A percentile compares a stretch with the other conserved stretches of the same genome.
Evolutionary conservation across 495 filamentous ascomycete species (phyloP).

Genomic region (Pyrenula aspistea): DNA sequence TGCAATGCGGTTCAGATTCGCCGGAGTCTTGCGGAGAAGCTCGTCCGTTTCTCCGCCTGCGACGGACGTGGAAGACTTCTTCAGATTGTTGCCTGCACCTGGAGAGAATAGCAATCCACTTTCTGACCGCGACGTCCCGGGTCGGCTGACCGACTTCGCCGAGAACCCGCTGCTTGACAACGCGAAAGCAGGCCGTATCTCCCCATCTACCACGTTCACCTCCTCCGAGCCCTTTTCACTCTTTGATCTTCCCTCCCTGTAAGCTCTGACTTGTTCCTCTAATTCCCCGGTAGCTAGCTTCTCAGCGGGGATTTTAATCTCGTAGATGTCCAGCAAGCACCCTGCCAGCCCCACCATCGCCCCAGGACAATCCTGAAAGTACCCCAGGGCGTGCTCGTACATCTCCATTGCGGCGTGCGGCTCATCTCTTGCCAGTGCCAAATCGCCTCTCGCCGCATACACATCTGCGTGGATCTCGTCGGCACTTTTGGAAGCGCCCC

Average conservation of each 20-base stretch:
- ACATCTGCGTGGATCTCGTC: conserved; percentile 77
- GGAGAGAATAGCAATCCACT: background rate
- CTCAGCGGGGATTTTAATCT: conserved; percentile 41
- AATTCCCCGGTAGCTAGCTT: conserved; percentile 11
- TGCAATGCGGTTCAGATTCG: conserved; percentile 62
- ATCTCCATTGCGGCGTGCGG: conserved; percentile 55
- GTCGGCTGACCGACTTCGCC: background rate
- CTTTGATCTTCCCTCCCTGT: background rate
- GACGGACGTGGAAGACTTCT: conserved; percentile 3
- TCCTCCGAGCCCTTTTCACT: background rate
- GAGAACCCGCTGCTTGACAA: background rate
- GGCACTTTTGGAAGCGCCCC: conserved; percentile 62
- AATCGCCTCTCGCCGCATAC: conserved; percentile 59
- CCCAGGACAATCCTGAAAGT: conserved; percentile 61
- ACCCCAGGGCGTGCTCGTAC: conserved; percentile 70
- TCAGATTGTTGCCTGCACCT: background rate
- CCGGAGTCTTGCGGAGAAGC: conserved; percentile 28
- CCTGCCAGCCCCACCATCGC: conserved; percentile 76
- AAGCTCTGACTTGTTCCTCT: conserved; percentile 2
- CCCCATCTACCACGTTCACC: background rate
- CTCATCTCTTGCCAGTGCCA: conserved; percentile 46
- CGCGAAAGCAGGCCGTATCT: background rate
- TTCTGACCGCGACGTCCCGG: conserved; percentile 1
- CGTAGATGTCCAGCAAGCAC: conserved; percentile 77
- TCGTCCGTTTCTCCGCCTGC: conserved; percentile 18